phyloP scores from a whole-genome alignment of 179 eudicot species.

The Gypsophila paniculata region DNA sequence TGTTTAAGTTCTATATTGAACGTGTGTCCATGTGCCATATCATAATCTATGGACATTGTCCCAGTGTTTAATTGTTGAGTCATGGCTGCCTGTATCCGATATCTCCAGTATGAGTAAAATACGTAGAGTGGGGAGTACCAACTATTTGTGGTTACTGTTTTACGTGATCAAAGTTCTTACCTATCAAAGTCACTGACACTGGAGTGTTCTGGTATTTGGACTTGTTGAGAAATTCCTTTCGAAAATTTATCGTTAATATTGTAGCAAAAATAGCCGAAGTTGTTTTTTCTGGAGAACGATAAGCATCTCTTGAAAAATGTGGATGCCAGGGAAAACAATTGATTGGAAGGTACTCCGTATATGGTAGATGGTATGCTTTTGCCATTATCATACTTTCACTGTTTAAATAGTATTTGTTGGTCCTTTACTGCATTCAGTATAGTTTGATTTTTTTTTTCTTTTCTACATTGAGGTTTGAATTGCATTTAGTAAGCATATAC shows the following conservation, averaged over 20 bases:
- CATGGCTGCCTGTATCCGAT: neutral
- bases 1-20: neutral
- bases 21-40: neutral
- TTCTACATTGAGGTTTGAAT: neutral
- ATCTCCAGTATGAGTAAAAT: neutral
- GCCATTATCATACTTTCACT: neutral
- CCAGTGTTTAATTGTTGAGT: neutral
- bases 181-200: neutral
- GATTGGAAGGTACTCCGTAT: neutral
- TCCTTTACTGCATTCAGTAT: neutral
- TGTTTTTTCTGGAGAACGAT: neutral
- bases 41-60: neutral
- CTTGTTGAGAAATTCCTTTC: neutral
- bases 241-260: neutral
- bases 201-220: neutral
- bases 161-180: neutral
- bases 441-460: neutral
- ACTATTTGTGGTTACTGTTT: neutral
- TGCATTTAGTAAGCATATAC: constrained; percentile 2
- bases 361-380: neutral
- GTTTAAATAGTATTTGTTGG: constrained; percentile 6
- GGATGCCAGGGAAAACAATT: neutral
- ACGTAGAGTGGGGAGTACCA: neutral
- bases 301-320: neutral
- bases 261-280: neutral